phyloP scores from a whole-genome alignment of 768 basidiomycete genomes.

The Sporobolomyces roseus region DNA sequence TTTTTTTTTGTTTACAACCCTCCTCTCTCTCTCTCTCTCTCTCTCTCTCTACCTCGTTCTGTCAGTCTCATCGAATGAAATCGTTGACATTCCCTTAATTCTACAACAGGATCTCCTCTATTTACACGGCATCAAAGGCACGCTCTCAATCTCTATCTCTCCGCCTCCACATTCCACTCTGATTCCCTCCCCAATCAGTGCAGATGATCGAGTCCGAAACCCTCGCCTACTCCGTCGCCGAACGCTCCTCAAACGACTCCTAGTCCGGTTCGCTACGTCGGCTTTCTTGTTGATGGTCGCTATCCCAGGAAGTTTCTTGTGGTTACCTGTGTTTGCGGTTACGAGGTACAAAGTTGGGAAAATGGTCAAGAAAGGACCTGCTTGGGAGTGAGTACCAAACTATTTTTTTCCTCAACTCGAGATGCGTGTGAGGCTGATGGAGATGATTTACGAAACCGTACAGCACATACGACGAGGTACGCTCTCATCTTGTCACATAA shows the following conservation, averaged over 20 bases:
- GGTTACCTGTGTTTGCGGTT: slow-evolving; percentile 71
- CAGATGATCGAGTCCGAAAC: slow-evolving; percentile 73
- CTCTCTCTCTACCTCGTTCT: too few relatives aligned
- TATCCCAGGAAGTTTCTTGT: slow-evolving; percentile 71
- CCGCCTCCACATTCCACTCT: neutral
- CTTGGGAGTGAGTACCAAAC: slow-evolving; percentile 32
- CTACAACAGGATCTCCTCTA: slow-evolving; percentile 64
- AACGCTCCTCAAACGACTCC: slow-evolving; percentile 62
- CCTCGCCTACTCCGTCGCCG: slow-evolving; percentile 55
- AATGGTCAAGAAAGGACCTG: slow-evolving; percentile 62
- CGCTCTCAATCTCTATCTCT: neutral
- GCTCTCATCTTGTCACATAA: too few relatives aligned
- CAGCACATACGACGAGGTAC: slow-evolving; percentile 41
- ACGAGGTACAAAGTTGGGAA: slow-evolving; percentile 67
- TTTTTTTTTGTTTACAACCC: too few relatives aligned
- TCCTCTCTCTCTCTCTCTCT: too few relatives aligned
- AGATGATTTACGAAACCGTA: neutral
- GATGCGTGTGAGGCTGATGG: too few relatives aligned
- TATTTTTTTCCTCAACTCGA: neutral
- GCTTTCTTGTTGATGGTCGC: slow-evolving; percentile 62
- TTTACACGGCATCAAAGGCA: slow-evolving; percentile 61
- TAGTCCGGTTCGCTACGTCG: slow-evolving; percentile 64
- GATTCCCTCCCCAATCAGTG: neutral
- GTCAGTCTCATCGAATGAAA: too few relatives aligned
- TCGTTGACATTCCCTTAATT: too few relatives aligned